Base-by-base conservation (phyloP, 768 basidiomycete genomes). In the Rhizopogon vesiculosus region DNA sequence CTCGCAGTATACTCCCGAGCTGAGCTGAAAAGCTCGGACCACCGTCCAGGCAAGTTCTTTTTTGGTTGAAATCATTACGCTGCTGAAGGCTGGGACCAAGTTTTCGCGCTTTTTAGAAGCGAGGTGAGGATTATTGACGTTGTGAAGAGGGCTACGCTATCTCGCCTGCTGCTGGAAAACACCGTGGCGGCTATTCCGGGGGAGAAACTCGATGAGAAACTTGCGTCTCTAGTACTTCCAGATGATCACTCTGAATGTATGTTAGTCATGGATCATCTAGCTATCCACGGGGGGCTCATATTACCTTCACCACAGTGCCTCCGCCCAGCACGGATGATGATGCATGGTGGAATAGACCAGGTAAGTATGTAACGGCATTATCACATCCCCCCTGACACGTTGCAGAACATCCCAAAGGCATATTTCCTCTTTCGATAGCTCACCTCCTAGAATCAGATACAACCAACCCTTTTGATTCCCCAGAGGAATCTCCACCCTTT, bases 1-100 rank as follows among this genome's bases (percentile, higher is more conserved):
- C 76, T 94, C 45, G 76, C 81, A 0, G 79, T 84, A 8, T 99
- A 99, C 69, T 85, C 86, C 18, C 78, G 93, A 56, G 88, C 91
- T 7, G 92, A 96, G 61, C 72, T 99, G 55, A 78, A 77, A 64
- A 84, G 89, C n/a, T 99, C 97, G 6, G 97, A 99, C 73, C 97
- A 99, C 67, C 86, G 89, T 66, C 97, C 97, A 68, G 91, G 93
- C 87, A 58, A 51, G 74, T 59, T 50, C 22, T 51, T 35, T 1
- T 8, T 43, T 13, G 56, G 43, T 18, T 25, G 13, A 40, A 28
- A 15, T n/a, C 5, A 31, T 16, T 10, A 42, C 16, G n/a, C 15
- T 8, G 22, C 22, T 49, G 9, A 49, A 38, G 22, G 35, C 35
- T 38, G 19, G 48, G 15, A 49, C 22, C 35, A 49, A 92, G 96